Evolutionary conservation across 2,329 filamentous ascomycete species (phyloP).

Genomic region (Aspergillus sp.): DNA sequence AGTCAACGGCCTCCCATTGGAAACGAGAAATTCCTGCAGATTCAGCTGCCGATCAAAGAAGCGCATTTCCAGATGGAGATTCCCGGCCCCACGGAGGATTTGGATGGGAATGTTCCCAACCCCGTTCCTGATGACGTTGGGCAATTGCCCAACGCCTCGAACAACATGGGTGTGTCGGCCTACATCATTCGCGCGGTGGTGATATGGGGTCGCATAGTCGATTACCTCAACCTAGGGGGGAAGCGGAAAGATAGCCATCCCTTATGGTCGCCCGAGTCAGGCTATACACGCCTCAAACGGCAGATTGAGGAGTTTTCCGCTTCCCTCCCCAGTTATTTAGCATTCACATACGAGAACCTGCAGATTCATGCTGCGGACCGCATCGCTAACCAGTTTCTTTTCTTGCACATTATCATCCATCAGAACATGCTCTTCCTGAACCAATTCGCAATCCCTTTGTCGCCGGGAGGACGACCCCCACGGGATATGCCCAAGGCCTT

Average conservation of each 20-base stretch:
- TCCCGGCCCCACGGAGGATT: slow-evolving; percentile 78
- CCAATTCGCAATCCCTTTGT: slow-evolving; percentile 74
- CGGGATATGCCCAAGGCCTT: slow-evolving; percentile 76
- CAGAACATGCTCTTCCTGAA: slow-evolving; percentile 90
- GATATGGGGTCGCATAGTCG: slow-evolving; percentile 85
- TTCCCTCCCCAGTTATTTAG: slow-evolving; percentile 67
- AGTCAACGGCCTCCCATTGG: slow-evolving; percentile 90
- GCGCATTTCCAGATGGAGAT: slow-evolving; percentile 88
- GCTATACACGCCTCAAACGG: slow-evolving; percentile 67
- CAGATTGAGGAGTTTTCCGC: slow-evolving; percentile 70
- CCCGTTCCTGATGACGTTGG: slow-evolving; percentile 63
- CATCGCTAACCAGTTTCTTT: slow-evolving; percentile 86
- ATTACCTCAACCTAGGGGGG: slow-evolving; percentile 86
- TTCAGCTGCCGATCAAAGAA: slow-evolving; percentile 89
- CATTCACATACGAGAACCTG: slow-evolving; percentile 78
- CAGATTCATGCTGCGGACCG: slow-evolving; percentile 80
- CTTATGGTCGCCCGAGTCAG: slow-evolving; percentile 81
- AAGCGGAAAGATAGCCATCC: slow-evolving; percentile 73
- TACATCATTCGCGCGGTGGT: slow-evolving; percentile 84
- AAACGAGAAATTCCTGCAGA: slow-evolving; percentile 81
- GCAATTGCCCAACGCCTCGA: slow-evolving; percentile 63
- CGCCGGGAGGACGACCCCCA: slow-evolving; percentile 62
- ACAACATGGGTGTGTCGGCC: slow-evolving; percentile 92
- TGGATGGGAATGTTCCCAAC: slow-evolving; percentile 69
- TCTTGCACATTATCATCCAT: slow-evolving; percentile 84